Evolutionary conservation across 2,329 filamentous ascomycete genomes (phyloP), one percentile per base, ranked within the genome.

Genomic region (Cryoendolithus antarcticus): DNA sequence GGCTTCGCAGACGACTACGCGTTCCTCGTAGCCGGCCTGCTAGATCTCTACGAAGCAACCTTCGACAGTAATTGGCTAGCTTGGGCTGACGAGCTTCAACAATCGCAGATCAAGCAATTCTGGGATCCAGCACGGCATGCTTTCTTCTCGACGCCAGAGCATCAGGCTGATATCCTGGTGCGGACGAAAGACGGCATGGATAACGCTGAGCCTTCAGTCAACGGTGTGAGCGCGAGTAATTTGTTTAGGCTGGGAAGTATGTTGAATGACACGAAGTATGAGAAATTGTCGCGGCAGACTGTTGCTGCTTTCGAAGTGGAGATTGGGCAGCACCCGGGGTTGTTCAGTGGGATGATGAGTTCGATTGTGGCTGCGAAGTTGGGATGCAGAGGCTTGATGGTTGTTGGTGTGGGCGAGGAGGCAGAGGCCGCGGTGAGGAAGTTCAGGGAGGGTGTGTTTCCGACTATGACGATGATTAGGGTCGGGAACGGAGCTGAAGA

Each of bases 171-270:
- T 52, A 72, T 81, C 21, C 80, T 95, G 43, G 74, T 96, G 44
- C 80, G 89, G 15, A 73, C 95, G 36, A 98, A 98, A 62, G 86
- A 93, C 46, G 91, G 86, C 47, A 95, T 95, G 73, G 91, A 98
- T 60, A 85, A 85, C 4, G 80, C 86, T 1, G 81, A 91, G 44
- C 91, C 91, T 1, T 91, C 86, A 0, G 82, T 84, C 37, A 98
- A 98, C 56, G 86, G 85, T 30, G 74, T 89, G 4, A 82, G 82
- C n/a, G 83, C 85, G 0, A 72, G 75, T 10, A 96, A 96, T 55
- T 67, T 96, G n/a, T 82, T 91, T 62, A 78, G 85, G 1, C 73
- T 96, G 3, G 76, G 76, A 9, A 71, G 72, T 4, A 59, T 93
- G 2, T 67, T 93, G 0, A 73, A 75, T 34, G 77, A 85, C 46